Base-by-base conservation (phyloP, 805 yeast species). In the Clavispora vitiphila region DNA sequence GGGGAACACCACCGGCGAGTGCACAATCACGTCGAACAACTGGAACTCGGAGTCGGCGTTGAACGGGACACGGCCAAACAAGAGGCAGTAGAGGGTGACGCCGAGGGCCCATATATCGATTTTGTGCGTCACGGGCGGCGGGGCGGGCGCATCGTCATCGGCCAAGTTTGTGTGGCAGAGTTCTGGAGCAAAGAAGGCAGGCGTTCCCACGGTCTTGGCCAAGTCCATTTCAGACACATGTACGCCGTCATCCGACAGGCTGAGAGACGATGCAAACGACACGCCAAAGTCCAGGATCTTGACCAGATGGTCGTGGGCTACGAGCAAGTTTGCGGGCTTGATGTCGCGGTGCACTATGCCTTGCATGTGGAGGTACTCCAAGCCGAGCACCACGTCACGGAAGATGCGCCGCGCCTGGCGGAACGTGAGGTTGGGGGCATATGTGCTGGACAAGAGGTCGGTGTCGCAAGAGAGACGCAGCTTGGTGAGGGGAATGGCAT, bases 31-130 rank as follows among this genome's bases (percentile, higher is more conserved):
- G 43, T 83, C 83, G 61, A 91, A 90, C 39, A 93, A 69, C 44
- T 84, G 95, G 64, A 76, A 91, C 55, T 89, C 96, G 24, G 86
- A 80, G 37, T 81, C 89, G 1, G 90, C 96, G 56, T 82, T 79
- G 60, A 91, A 93, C 2, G 99, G 99, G 34, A 93, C 76, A 48
- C 75, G 72, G 9, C 99, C 99, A 65, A 86, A 91, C 11, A 91
- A 58, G 29, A 93, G 65, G 58, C 97, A 90, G 61, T 81, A 93
- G 14, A 93, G 65, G 0, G 98, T 90, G 5, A 91, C 89, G 9
- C 99, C 99, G 16, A 89, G 63, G 0, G 99, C 96, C 99, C 99
- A 93, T n/a, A 91, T 84, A 64, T 93, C 99, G 41, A 93, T 86
- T 61, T 86, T 88, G 57, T 81, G 73, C 40, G 86, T 83, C 32